A percentile compares a stretch with the other conserved stretches of the same genome.
These are phyloP conservation scores for Lepidopterella palustris DNA, from an alignment of 495 filamentous ascomycete species.

Conservation along the genomic window DNA sequence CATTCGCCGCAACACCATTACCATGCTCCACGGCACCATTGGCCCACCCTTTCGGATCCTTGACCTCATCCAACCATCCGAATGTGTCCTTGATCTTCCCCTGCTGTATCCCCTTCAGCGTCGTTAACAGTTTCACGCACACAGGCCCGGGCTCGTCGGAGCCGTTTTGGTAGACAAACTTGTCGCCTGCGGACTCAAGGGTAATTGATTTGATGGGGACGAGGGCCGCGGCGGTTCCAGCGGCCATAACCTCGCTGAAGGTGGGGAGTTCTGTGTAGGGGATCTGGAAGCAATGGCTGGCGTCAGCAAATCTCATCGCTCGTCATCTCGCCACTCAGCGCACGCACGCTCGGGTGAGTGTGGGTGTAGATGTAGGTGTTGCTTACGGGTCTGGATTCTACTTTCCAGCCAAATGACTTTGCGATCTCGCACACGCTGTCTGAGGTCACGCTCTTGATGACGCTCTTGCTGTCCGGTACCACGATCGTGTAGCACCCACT, in stretches of 20 bases:
- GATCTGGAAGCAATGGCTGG: conserved; percentile 48
- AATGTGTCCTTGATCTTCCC: conserved; percentile 70
- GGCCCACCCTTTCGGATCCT: conserved; percentile 31
- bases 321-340: no score
- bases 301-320: not conserved
- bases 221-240: conserved; percentile 85
- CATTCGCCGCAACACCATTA: not conserved
- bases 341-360: no score
- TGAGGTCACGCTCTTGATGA: conserved; percentile 77
- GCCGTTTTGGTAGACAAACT: conserved; percentile 44
- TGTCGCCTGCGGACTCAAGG: conserved; percentile 57
- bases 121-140: conserved; percentile 61
- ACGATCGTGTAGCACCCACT: conserved; percentile 61
- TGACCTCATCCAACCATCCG: conserved; percentile 61
- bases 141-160: conserved; percentile 49
- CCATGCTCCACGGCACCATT: not conserved
- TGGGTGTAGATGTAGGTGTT: no score
- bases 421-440: conserved; percentile 64
- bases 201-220: conserved; percentile 88
- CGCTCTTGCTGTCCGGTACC: conserved; percentile 70
- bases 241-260: conserved; percentile 84
- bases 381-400: conserved; percentile 34
- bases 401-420: conserved; percentile 35
- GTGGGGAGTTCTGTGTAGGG: conserved; percentile 67
- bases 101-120: conserved; percentile 75